Conservation (phyloP, 257 asterid genomes). For the Verbascum thapsus region DNA sequence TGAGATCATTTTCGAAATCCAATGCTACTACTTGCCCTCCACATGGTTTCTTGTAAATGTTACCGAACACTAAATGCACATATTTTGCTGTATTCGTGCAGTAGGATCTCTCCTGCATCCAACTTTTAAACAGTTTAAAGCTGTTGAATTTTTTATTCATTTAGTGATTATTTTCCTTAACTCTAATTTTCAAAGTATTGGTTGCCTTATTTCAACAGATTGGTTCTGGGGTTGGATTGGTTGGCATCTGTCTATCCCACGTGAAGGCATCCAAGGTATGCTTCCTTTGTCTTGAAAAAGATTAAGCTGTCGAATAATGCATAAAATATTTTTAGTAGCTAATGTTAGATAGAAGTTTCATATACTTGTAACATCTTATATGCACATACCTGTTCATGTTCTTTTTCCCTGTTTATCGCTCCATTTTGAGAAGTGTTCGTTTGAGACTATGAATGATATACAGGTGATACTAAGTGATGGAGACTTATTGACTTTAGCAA, state of each 20-base stretch:
- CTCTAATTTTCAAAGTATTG: conserved; percentile 15
- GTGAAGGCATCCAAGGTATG: conserved; percentile 81
- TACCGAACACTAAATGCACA: neutral
- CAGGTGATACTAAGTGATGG: conserved; percentile 94
- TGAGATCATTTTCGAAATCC: conserved; percentile 37
- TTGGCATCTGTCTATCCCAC: conserved; percentile 78
- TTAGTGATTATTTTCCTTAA: neutral
- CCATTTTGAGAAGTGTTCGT: conserved; percentile 9
- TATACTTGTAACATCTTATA: neutral
- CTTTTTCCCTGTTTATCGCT: neutral
- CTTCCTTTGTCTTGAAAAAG: conserved; percentile 13
- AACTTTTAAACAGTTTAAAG: neutral
- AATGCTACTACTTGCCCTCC: conserved; percentile 10
- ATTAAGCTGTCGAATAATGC: neutral
- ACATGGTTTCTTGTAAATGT: conserved; percentile 10
- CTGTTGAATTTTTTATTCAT: neutral
- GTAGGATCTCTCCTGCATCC: neutral
- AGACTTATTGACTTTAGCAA: conserved; percentile 68
- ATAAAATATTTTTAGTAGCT: neutral
- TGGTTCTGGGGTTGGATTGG: conserved; percentile 95
- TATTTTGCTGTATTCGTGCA: neutral
- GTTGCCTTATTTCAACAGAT: conserved; percentile 50
- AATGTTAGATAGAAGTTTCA: neutral
- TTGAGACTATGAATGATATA: conserved; percentile 26
- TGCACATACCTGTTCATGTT: neutral